These are phyloP conservation scores for Tephrocybe sp. DNA, from an alignment of 768 basidiomycete species.

Conservation along the genomic window DNA sequence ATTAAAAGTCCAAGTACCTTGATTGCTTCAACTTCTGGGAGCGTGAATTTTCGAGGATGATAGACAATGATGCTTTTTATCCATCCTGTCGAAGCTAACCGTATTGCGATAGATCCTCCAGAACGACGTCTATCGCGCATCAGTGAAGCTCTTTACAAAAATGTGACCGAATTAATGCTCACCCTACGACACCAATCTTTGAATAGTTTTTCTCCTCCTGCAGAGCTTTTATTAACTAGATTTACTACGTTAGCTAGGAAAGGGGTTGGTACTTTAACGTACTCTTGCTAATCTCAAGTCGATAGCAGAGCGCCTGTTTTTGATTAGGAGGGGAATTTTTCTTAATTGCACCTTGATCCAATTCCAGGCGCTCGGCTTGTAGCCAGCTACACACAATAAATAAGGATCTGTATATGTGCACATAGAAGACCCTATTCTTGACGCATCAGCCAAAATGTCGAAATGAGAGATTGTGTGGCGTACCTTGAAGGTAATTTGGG, in stretches of 20 bases:
- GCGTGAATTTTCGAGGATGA: conserved; percentile 35
- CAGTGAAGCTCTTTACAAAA: background rate
- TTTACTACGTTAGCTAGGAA: background rate
- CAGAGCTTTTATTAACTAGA: conserved; percentile 35
- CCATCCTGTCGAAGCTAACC: conserved; percentile 32
- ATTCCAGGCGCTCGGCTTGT: conserved; percentile 24
- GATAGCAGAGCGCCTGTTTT: conserved; percentile 29
- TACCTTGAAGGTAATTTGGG: conserved; percentile 59
- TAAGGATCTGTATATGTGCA: conserved; percentile 3
- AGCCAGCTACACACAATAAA: conserved; percentile 30
- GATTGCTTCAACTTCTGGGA: conserved; percentile 33
- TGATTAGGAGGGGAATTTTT: conserved; percentile 25
- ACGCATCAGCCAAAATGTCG: background rate
- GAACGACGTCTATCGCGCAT: conserved; percentile 37
- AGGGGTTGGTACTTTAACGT: conserved; percentile 10
- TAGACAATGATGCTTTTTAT: conserved; percentile 38
- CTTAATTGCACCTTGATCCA: conserved; percentile 25
- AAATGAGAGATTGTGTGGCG: conserved; percentile 11
- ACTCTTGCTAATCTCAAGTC: conserved; percentile 31
- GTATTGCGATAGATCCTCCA: conserved; percentile 36
- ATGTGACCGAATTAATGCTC: conserved; percentile 7
- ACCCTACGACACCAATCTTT: conserved; percentile 44
- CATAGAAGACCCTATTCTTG: background rate
- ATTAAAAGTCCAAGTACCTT: conserved; percentile 21
- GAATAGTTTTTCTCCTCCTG: conserved; percentile 38